These are phyloP conservation scores for Plasmodium relictum DNA, from an alignment of 169 alveolate genomes.

Conservation along the genomic window DNA sequence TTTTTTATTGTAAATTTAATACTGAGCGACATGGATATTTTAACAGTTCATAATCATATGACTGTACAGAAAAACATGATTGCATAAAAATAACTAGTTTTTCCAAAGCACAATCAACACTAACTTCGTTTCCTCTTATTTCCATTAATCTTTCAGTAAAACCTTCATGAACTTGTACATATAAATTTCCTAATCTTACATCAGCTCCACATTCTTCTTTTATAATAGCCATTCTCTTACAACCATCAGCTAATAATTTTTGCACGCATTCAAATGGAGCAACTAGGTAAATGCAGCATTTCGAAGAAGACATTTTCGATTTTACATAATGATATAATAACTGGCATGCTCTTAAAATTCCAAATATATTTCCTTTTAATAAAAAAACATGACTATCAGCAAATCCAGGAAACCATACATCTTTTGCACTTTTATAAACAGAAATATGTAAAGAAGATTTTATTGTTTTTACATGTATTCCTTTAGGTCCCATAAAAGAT, in stretches of 20 bases:
- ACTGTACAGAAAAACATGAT: slow-evolving; percentile 64
- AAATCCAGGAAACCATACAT: slow-evolving; percentile 74
- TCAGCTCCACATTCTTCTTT: slow-evolving; percentile 71
- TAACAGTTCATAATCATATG: slow-evolving; percentile 51
- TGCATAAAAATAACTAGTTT: slow-evolving; percentile 66
- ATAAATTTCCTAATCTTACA: slow-evolving; percentile 55
- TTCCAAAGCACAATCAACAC: slow-evolving; percentile 60
- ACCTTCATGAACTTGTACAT: slow-evolving; percentile 69
- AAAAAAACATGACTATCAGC: slow-evolving; percentile 72
- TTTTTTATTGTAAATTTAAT: slow-evolving; percentile 35
- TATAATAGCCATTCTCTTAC: slow-evolving; percentile 61
- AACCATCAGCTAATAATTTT: slow-evolving; percentile 59
- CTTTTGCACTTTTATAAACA: slow-evolving; percentile 66
- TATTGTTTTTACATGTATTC: slow-evolving; percentile 64
- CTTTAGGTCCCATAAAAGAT: slow-evolving; percentile 65
- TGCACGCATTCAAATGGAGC: slow-evolving; percentile 72
- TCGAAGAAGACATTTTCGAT: slow-evolving; percentile 65
- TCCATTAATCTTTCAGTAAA: slow-evolving; percentile 70
- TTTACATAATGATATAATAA: slow-evolving; percentile 57
- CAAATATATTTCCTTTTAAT: slow-evolving; percentile 67
- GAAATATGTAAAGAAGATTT: slow-evolving; percentile 63
- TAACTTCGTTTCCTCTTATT: slow-evolving; percentile 63
- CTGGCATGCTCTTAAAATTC: slow-evolving; percentile 74
- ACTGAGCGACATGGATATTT: slow-evolving; percentile 63
- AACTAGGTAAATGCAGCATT: slow-evolving; percentile 55